Evolutionary conservation across 2,329 filamentous ascomycete species (phyloP).

Genomic region (Aspergillus sp.): DNA sequence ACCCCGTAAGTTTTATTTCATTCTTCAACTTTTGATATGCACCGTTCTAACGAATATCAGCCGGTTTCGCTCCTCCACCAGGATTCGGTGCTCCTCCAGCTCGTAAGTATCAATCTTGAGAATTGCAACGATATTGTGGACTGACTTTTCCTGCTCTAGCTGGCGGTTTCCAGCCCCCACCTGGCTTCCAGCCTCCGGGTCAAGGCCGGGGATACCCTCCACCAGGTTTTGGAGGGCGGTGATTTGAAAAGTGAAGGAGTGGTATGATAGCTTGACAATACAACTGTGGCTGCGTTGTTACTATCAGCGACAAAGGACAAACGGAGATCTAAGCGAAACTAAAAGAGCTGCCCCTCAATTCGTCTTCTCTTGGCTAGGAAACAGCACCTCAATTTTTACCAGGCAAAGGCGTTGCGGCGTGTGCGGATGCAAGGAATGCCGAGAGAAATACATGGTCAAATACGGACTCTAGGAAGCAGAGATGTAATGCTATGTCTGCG

Average conservation of each 20-base stretch:
- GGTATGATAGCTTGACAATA: slow-evolving; percentile 23
- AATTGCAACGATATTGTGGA: slow-evolving; percentile 12
- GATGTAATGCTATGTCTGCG: slow-evolving; percentile 25
- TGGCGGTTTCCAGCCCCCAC: slow-evolving; percentile 58
- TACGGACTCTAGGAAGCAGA: background rate
- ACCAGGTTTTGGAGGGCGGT: slow-evolving; percentile 50
- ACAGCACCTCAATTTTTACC: slow-evolving; percentile 32
- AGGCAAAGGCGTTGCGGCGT: slow-evolving; percentile 45
- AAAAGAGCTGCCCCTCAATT: slow-evolving; percentile 13
- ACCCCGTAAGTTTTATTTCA: slow-evolving; percentile 47
- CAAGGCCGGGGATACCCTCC: slow-evolving; percentile 54
- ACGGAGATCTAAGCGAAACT: slow-evolving; percentile 7
- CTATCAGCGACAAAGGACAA: slow-evolving; percentile 9
- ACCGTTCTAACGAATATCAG: slow-evolving; percentile 25
- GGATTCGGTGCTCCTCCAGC: slow-evolving; percentile 46
- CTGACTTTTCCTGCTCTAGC: slow-evolving; percentile 47
- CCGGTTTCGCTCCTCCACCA: slow-evolving; percentile 49
- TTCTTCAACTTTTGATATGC: background rate
- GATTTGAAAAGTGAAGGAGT: slow-evolving; percentile 25
- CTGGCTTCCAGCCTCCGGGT: slow-evolving; percentile 71
- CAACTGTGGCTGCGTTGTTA: slow-evolving; percentile 21
- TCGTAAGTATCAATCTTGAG: slow-evolving; percentile 40
- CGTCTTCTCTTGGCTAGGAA: slow-evolving; percentile 20
- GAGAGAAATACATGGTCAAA: slow-evolving; percentile 27
- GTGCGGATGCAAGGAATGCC: slow-evolving; percentile 38